These are phyloP conservation scores for Panicum virgatum DNA, from an alignment of 202 grass and related monocot species.

Conservation along the genomic window DNA sequence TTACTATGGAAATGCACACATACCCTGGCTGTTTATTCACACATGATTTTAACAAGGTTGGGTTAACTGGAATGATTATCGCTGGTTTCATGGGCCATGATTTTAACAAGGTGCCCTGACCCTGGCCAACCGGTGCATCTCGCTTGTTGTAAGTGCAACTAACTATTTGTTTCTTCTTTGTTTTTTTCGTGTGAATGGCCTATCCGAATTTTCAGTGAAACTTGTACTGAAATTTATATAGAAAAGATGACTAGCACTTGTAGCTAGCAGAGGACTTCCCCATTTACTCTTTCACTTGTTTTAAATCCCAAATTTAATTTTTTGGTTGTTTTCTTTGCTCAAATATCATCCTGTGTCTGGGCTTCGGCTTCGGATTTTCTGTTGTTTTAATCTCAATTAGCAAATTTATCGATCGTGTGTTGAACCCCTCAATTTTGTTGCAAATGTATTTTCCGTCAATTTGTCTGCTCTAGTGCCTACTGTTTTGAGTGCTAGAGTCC, in stretches of 20 bases:
- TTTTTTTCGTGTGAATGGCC: not conserved
- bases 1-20: not conserved
- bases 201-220: not conserved
- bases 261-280: not conserved
- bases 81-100: not conserved
- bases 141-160: not conserved
- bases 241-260: not conserved
- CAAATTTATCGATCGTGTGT: not conserved
- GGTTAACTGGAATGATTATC: not conserved
- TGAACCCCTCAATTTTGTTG: not conserved
- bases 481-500: not conserved
- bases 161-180: not conserved
- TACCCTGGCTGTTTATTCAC: not conserved
- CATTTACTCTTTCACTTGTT: not conserved
- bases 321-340: not conserved
- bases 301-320: not conserved
- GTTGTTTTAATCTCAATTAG: not conserved
- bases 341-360: too few relatives aligned
- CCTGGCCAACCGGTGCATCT: not conserved
- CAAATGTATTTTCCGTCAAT: not conserved
- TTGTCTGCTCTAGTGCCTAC: not conserved
- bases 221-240: not conserved
- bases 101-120: not conserved
- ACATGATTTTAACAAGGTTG: not conserved
- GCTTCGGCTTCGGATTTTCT: too few relatives aligned